Base-by-base conservation (phyloP, 495 filamentous ascomycete genomes). In the Entonaema liquescens region DNA sequence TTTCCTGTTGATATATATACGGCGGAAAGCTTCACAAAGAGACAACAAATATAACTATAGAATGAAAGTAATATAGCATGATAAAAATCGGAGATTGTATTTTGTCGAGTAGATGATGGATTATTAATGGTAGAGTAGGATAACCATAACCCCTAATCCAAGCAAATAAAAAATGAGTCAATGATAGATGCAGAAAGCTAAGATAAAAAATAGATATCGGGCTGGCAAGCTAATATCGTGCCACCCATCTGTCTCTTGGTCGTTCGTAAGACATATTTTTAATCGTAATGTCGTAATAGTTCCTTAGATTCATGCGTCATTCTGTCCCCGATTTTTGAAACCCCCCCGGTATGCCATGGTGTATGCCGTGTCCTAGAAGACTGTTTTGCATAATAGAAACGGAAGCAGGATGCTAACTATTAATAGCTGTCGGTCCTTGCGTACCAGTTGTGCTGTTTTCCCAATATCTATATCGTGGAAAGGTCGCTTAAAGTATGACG, bases 361-460 rank as follows among this genome's bases (percentile, higher is more conserved):
- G 31, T 44, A 59, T 67, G 64, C 38, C 21, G 6, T 44, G 38
- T 61, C 47, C 42, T 60, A 44, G 36, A 13, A 7, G 40, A 25
- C 19, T 21, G 31, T 59, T 40, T 13, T 52, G 59, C n/a, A 29
- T 59, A 47, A n/a, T 55, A 17, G 35, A 68, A 54, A 44, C n/a
- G 55, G 31, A 68, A 54, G 29, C 33, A 52, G 44, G 36, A 65
- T 60, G 59, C 49, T 47, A 21, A 31, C 47, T 38, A 31, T 64
- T 57, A 15, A 62, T 55, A 31, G 26, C 57, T 42, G 72, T 69
- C 38, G 78, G 57, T 53, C 35, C 54, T 74, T 52, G 63, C 68
- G 71, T 72, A 71, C 77, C 58, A 59, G 60, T 74, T 74, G 59
- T 73, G 74, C 77, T 79, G 68, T 79, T 71, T 55, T 76, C 62